phyloP scores from a whole-genome alignment of 805 yeast species.

The Lachancea sp. region DNA sequence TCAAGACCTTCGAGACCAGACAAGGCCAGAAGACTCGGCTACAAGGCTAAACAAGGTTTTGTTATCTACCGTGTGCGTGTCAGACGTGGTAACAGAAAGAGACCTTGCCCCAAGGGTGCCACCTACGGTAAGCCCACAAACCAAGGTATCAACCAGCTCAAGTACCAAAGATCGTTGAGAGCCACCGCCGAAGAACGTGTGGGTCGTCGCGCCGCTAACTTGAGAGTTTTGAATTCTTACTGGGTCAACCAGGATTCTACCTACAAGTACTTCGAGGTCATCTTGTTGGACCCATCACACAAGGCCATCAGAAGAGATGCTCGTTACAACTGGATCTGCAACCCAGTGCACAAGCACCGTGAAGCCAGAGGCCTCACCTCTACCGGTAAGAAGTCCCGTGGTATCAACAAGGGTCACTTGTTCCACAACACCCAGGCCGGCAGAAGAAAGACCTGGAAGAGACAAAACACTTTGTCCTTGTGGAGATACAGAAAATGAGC shows the following conservation, averaged over 20 bases:
- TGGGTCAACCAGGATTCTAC: constrained; percentile 99
- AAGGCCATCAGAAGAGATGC: constrained; percentile 98
- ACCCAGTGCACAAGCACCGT: constrained; percentile 99
- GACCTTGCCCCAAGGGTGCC: constrained; percentile 99
- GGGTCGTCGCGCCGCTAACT: constrained; percentile 97
- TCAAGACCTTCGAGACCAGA: constrained; percentile 99
- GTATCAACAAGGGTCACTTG: constrained; percentile 99
- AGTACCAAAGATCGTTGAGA: constrained; percentile 97
- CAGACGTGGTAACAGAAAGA: constrained; percentile 99
- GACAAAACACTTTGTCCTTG: constrained; percentile 94
- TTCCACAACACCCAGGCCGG: constrained; percentile 98
- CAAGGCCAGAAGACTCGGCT: constrained; percentile 99
- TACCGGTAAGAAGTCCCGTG: constrained; percentile 98
- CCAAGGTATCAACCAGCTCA: constrained; percentile 99
- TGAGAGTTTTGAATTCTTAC: constrained; percentile 99
- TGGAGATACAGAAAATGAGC: constrained; percentile 96
- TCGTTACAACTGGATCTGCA: constrained; percentile 98
- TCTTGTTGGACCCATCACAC: constrained; percentile 95
- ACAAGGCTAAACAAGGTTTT: constrained; percentile 99
- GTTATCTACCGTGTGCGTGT: constrained; percentile 98
- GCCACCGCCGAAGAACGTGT: constrained; percentile 99
- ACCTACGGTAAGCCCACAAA: constrained; percentile 99
- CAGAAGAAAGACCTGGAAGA: constrained; percentile 99
- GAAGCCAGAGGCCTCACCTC: constrained; percentile 98
- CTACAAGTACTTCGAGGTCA: constrained; percentile 98